These are phyloP conservation scores for Sporobolomyces pararoseus DNA, from an alignment of 768 basidiomycete species.

Conservation along the genomic window DNA sequence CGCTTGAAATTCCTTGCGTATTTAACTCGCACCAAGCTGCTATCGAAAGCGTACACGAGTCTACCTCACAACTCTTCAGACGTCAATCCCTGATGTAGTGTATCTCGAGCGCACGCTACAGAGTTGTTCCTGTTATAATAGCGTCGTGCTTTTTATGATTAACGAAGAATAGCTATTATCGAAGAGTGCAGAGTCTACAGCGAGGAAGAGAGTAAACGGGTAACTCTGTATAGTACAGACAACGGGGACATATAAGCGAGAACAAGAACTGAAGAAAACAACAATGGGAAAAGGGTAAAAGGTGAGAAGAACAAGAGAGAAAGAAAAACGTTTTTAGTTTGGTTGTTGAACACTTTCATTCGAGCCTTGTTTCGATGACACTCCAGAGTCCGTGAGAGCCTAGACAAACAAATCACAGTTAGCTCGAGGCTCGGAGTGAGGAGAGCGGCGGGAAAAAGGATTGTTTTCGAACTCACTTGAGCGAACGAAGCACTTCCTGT, in stretches of 20 bases:
- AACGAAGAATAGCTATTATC: no score
- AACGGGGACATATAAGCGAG: neutral
- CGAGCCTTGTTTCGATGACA: neutral
- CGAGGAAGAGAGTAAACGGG: neutral
- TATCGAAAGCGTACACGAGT: no score
- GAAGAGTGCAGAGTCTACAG: neutral
- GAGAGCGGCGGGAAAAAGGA: neutral
- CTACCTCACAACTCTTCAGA: no score
- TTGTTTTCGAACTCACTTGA: conserved; percentile 29
- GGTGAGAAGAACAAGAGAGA: neutral
- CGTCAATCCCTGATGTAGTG: no score
- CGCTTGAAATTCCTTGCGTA: no score
- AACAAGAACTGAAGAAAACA: neutral
- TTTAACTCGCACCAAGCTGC: no score
- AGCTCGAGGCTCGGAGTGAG: neutral
- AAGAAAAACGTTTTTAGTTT: neutral
- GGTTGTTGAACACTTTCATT: neutral
- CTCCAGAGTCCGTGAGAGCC: conserved; percentile 20
- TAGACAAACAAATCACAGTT: neutral
- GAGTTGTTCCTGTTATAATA: no score
- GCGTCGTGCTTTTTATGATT: no score
- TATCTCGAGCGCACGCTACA: no score
- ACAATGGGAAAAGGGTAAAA: neutral
- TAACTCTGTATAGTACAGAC: neutral
- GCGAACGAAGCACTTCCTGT: conserved; percentile 14